Conservation (phyloP, 129 eudicot genomes). For the Apium graveolens region DNA sequence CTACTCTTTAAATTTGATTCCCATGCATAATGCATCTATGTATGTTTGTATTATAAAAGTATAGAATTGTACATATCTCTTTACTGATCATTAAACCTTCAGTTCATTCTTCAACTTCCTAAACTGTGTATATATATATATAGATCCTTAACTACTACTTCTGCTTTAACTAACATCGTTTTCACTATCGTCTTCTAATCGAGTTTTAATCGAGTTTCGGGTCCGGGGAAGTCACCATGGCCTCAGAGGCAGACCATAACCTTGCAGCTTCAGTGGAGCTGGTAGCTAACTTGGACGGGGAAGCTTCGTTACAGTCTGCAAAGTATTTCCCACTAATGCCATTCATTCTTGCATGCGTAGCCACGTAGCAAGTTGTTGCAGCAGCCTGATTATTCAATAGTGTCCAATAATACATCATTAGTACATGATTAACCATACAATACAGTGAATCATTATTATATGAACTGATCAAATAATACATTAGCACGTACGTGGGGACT, state of each 20-base stretch:
- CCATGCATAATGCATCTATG: neutral
- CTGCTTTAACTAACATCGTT: neutral
- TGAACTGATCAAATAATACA: neutral
- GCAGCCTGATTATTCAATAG: slow-evolving; percentile 54
- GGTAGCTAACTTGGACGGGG: slow-evolving; percentile 53
- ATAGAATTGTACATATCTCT: neutral
- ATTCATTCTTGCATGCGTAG: slow-evolving; percentile 46
- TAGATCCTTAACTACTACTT: neutral
- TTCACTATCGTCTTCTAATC: neutral
- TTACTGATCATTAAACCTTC: neutral
- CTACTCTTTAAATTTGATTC: slow-evolving; percentile 1
- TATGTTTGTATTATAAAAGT: neutral
- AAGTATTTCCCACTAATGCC: slow-evolving; percentile 68
- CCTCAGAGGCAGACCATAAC: slow-evolving; percentile 71
- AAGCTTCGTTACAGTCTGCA: slow-evolving; percentile 79
- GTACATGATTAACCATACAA: neutral
- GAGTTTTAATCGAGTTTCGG: slow-evolving; percentile 16
- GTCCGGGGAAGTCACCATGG: slow-evolving; percentile 36
- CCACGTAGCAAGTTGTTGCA: slow-evolving; percentile 92
- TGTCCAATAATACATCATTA: slow-evolving; percentile 3
- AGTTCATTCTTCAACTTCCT: neutral
- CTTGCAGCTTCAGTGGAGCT: slow-evolving; percentile 55
- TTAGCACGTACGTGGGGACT: neutral
- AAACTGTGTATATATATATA: neutral
- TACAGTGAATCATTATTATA: slow-evolving; percentile 1